Evolutionary conservation across 805 yeast genomes (phyloP).

Genomic region (Candida golubevii): DNA sequence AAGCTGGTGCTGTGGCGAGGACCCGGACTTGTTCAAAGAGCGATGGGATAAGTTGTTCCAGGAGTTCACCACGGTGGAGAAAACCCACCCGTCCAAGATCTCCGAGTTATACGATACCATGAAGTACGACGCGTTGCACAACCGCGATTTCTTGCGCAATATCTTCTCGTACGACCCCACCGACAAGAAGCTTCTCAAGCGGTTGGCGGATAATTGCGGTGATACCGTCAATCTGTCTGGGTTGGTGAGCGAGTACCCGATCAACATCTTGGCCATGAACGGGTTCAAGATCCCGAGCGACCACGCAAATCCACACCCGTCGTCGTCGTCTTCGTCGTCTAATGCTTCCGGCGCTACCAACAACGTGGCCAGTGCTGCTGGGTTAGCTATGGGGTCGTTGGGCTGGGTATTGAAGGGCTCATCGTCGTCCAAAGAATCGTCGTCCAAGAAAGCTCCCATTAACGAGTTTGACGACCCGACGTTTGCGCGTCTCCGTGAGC

Average conservation of each 20-base stretch:
- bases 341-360: constrained; percentile 3
- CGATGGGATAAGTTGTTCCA: constrained; percentile 96
- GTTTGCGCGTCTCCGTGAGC: constrained; percentile 76
- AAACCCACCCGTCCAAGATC: constrained; percentile 95
- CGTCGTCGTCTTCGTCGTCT: constrained; percentile 20
- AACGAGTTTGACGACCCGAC: constrained; percentile 72
- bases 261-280: constrained; percentile 70
- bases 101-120: constrained; percentile 96
- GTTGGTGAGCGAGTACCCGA: constrained; percentile 67
- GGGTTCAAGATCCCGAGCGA: constrained; percentile 60
- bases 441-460: constrained; percentile 17
- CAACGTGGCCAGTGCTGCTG: constrained; percentile 19
- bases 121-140: constrained; percentile 97
- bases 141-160: constrained; percentile 79
- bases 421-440: constrained; percentile 15
- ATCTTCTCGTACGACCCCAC: constrained; percentile 65
- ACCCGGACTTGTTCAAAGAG: constrained; percentile 82
- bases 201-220: constrained; percentile 39
- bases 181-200: constrained; percentile 31
- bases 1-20: constrained; percentile 97
- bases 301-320: constrained; percentile 15
- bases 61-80: constrained; percentile 88
- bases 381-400: constrained; percentile 62
- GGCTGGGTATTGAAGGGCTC: constrained; percentile 66
- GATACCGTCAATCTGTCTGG: constrained; percentile 45